A percentile compares a stretch with the other conserved stretches of the same genome.
phyloP scores from a whole-genome alignment of 768 basidiomycete species.

The Scleroderma bovista region DNA sequence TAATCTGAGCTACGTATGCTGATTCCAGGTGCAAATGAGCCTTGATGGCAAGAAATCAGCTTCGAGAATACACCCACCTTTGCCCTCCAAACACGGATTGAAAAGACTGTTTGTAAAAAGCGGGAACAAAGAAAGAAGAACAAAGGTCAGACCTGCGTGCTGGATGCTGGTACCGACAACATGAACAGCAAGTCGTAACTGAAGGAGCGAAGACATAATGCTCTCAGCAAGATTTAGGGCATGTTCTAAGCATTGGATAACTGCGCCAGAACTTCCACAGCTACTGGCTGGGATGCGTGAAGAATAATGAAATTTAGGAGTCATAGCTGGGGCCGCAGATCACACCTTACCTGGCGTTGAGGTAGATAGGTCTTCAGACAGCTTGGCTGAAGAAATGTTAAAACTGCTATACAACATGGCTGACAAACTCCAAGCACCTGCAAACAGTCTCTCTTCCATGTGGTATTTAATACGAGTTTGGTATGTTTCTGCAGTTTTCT shows the following conservation, averaged over 20 bases:
- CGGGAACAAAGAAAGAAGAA: conserved; percentile 14
- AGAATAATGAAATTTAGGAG: no score
- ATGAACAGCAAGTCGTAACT: conserved; percentile 13
- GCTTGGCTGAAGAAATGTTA: conserved; percentile 6
- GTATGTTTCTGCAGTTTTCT: conserved; percentile 2
- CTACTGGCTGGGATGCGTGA: no score
- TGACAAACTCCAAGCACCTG: background rate
- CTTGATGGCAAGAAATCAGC: no score
- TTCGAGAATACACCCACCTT: conserved; percentile 8
- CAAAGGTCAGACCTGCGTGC: conserved; percentile 15
- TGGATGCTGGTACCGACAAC: conserved; percentile 11
- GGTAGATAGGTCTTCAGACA: conserved; percentile 12
- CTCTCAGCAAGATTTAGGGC: conserved; percentile 6
- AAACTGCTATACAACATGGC: background rate
- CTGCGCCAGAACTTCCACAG: background rate
- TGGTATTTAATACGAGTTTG: conserved; percentile 15
- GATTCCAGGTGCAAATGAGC: background rate
- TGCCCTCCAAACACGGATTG: conserved; percentile 20
- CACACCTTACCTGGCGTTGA: no score
- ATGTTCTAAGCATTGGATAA: conserved; percentile 9
- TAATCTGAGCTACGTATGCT: conserved; percentile 16
- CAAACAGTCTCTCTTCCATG: conserved; percentile 15
- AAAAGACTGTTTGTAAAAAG: background rate
- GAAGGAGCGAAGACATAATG: conserved; percentile 16
- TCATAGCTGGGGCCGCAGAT: no score